Percentiles rank a stretch among this genome's conserved stretches.
phyloP scores from a whole-genome alignment of 2,329 filamentous ascomycete genomes.

The Plenodomus biglobosus region DNA sequence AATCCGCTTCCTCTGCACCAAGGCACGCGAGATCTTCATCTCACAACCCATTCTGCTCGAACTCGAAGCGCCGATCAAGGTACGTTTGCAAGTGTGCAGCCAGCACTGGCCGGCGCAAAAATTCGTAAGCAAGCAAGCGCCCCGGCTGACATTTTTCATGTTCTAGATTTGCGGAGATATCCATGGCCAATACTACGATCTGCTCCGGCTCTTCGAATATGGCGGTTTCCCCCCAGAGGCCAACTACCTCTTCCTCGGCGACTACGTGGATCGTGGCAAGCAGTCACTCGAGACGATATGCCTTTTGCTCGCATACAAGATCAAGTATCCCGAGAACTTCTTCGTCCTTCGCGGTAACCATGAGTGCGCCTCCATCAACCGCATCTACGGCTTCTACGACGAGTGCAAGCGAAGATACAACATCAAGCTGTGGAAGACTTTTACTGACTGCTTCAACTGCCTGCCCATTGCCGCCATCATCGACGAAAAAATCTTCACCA shows the following conservation, averaged over 20 bases:
- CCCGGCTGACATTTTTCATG: slow-evolving; percentile 12
- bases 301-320: slow-evolving; percentile 95
- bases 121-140: neutral
- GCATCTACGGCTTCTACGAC: slow-evolving; percentile 99
- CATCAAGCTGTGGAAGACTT: slow-evolving; percentile 99
- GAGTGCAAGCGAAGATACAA: slow-evolving; percentile 99
- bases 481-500: slow-evolving; percentile 99
- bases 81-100: slow-evolving; percentile 49
- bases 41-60: slow-evolving; percentile 97
- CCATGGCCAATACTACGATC: slow-evolving; percentile 98
- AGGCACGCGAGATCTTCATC: slow-evolving; percentile 99
- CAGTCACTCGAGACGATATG: slow-evolving; percentile 99
- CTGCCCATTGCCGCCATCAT: slow-evolving; percentile 98
- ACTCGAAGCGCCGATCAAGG: slow-evolving; percentile 98
- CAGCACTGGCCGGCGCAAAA: neutral
- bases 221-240: slow-evolving; percentile 97
- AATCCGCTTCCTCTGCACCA: slow-evolving; percentile 96
- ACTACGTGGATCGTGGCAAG: slow-evolving; percentile 98
- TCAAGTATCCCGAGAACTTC: slow-evolving; percentile 99
- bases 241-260: slow-evolving; percentile 98
- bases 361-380: slow-evolving; percentile 98
- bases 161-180: slow-evolving; percentile 96
- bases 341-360: slow-evolving; percentile 98
- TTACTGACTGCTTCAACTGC: slow-evolving; percentile 99
- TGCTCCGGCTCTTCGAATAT: slow-evolving; percentile 96